Evolutionary conservation across 1,284 basidiomycete species (phyloP), one percentile per base, ranked within the genome.

Genomic region (Puccinia brachypodii): DNA sequence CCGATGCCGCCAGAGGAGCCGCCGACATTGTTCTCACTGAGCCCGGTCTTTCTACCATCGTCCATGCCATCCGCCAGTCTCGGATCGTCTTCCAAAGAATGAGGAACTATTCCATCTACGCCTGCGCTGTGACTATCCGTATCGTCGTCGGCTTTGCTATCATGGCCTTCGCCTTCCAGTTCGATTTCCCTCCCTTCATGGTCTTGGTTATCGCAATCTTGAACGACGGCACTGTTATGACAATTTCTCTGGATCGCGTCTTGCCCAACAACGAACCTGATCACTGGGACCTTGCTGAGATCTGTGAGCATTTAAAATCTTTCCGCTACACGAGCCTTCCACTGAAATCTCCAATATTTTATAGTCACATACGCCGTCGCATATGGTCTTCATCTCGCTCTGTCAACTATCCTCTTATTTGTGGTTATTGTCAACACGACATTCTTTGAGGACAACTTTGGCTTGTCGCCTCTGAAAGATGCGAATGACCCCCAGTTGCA

Each of bases 31-130:
- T 97, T 85, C 89, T 97, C 84, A 95, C 93, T 84, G 94, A 97
- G 88, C 94, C 94, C 83, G 95, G 95, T 92, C 92, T 97, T 76
- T 96, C 94, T 76, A 96, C 95, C 87, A 97, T 97, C 87, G 93
- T 96, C 85, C 94, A 96, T 89, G 94, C 95, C 87, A 97, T 97
- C 88, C 93, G 94, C 85, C 93, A 93, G 85, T 95, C 94, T 75
- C 94, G 95, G 90, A 89, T 95, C 88, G 96, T 97, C 88, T 97
- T 97, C 93, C 94, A 96, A 87, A 93, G 95, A 89, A 96, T 97
- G 94, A 89, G 94, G 85, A 96, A 95, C 90, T 96, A 96, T 89
- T 92, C 94, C 9, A 95, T 96, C 90, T 82, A 82, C 38, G 82
- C 82, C 25, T 82, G 82, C 36, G 74, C 81, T 22, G 81, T 82